Conservation (phyloP, 345 rosid genomes). For the Hibiscus mutabilis region DNA sequence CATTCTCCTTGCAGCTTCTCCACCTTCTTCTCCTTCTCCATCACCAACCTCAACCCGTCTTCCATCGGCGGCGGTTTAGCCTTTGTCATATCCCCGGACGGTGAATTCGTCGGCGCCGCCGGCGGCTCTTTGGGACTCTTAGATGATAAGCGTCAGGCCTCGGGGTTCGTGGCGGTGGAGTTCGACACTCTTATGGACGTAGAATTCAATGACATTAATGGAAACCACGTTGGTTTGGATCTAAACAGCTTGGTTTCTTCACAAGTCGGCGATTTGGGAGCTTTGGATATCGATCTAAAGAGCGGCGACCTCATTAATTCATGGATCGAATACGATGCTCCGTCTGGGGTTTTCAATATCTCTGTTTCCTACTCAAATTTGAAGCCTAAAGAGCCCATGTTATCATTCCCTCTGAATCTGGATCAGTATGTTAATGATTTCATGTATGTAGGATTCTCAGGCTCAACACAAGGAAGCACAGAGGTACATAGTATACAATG, state of each 20-base stretch:
- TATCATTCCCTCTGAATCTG: conserved; percentile 57
- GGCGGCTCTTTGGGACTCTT: conserved; percentile 77
- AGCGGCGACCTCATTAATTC: conserved; percentile 81
- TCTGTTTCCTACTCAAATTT: conserved; percentile 78
- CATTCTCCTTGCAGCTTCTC: conserved; percentile 57
- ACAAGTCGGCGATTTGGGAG: conserved; percentile 56
- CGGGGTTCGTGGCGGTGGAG: conserved; percentile 81
- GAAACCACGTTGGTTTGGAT: conserved; percentile 95
- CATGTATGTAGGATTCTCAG: conserved; percentile 97
- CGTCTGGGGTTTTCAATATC: conserved; percentile 33
- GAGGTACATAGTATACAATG: conserved; percentile 88
- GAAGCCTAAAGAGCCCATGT: conserved; percentile 65
- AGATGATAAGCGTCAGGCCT: conserved; percentile 27
- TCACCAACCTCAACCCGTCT: conserved; percentile 68
- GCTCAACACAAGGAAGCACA: conserved; percentile 97
- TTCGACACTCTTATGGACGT: conserved; percentile 94
- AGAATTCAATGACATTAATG: conserved; percentile 73
- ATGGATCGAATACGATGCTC: conserved; percentile 79
- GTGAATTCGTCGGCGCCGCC: conserved; percentile 56
- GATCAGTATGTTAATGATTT: conserved; percentile 71
- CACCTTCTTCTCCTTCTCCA: conserved; percentile 81
- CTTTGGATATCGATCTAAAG: conserved; percentile 70
- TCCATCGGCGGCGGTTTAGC: conserved; percentile 96
- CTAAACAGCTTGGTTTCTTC: conserved; percentile 71
- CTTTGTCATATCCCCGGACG: conserved; percentile 67